Percentiles rank a stretch among this genome's conserved stretches.
Evolutionary conservation across 2,329 filamentous ascomycete genomes (phyloP).

Genomic region (Pleomassaria siparia): DNA sequence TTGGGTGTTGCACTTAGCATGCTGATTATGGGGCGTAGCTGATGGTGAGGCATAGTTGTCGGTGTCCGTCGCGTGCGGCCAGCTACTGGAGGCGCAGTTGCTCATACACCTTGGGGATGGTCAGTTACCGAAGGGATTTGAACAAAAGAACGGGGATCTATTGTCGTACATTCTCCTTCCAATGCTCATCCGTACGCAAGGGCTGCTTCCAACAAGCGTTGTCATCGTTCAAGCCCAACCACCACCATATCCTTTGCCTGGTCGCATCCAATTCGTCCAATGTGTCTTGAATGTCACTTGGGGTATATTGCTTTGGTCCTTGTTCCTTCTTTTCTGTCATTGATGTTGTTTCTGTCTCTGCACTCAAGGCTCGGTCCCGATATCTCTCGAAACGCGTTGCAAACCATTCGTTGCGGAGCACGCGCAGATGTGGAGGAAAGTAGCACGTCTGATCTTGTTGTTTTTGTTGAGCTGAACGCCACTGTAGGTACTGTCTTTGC

Average conservation of each 20-base stretch:
- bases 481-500: slow-evolving; percentile 13
- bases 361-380: neutral
- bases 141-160: too few species aligned
- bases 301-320: neutral
- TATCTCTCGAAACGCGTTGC: slow-evolving; percentile 11
- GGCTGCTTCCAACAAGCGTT: neutral
- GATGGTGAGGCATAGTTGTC: too few species aligned
- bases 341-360: neutral
- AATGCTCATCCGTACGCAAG: neutral
- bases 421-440: slow-evolving; percentile 11
- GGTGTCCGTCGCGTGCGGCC: too few species aligned
- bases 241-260: slow-evolving; percentile 9
- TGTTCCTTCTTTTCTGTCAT: neutral
- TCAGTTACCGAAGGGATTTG: too few species aligned
- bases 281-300: neutral
- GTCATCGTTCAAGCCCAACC: slow-evolving; percentile 4
- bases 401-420: slow-evolving; percentile 12
- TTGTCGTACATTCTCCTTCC: neutral
- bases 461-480: slow-evolving; percentile 6
- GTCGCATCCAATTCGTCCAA: slow-evolving; percentile 2
- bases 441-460: slow-evolving; percentile 4
- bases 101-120: too few species aligned
- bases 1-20: too few species aligned
- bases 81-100: too few species aligned
- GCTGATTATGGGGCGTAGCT: too few species aligned